Evolutionary conservation across 1,139 yeast species (phyloP).

Genomic region (Diutina rugosa): DNA sequence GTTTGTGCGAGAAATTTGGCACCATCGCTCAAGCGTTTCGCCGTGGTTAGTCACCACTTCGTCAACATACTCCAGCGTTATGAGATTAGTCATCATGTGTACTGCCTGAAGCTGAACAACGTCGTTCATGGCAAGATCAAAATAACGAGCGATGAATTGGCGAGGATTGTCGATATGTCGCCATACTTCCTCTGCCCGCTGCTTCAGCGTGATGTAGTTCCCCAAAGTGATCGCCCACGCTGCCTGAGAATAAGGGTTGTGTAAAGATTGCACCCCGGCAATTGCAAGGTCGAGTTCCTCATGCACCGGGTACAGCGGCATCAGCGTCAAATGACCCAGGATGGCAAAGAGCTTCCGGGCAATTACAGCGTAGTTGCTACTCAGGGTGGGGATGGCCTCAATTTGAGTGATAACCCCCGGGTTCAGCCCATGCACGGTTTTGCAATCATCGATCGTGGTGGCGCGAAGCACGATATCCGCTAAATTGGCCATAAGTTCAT

Average conservation of each 20-base stretch:
- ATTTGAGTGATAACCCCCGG: not conserved
- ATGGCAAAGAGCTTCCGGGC: not conserved
- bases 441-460: not conserved
- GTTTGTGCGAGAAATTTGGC: not conserved
- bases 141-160: not conserved
- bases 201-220: not conserved
- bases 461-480: not conserved
- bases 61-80: not conserved
- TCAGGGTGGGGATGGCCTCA: not conserved
- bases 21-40: not conserved
- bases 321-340: not conserved
- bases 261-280: not conserved
- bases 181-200: not conserved
- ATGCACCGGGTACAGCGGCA: not conserved
- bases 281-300: not conserved
- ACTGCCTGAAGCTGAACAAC: conserved; percentile 1
- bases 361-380: not conserved
- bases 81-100: conserved; percentile 1
- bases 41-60: not conserved
- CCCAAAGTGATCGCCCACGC: conserved; percentile 1
- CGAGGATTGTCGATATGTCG: not conserved
- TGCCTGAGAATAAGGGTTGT: not conserved
- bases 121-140: not conserved
- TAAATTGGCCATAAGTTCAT: not conserved
- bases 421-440: not conserved